A percentile compares a stretch with the other conserved stretches of the same genome.
Conservation (phyloP, 2,329 filamentous ascomycete genomes). For the Beauveria scarabaeidicola region DNA sequence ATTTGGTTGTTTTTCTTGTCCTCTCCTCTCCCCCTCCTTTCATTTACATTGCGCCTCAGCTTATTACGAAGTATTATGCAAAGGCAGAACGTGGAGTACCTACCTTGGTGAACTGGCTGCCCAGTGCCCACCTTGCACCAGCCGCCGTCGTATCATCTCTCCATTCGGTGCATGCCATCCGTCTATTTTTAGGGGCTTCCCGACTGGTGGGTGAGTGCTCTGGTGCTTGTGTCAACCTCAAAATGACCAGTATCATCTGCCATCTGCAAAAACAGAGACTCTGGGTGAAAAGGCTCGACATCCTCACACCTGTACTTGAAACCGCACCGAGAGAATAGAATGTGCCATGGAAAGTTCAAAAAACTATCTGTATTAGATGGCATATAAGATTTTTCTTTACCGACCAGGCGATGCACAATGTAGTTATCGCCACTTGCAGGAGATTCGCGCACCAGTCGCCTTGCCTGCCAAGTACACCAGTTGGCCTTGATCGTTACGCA, state of each 20-base stretch:
- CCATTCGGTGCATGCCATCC: neutral
- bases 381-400: neutral
- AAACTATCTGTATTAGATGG: neutral
- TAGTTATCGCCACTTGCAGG: neutral
- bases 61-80: no score
- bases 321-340: neutral
- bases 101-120: neutral
- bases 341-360: neutral
- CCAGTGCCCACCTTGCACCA: neutral
- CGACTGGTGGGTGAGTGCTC: neutral
- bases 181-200: constrained; percentile 4
- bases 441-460: neutral
- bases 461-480: neutral
- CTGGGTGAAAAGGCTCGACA: neutral
- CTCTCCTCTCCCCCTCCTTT: no score
- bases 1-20: no score
- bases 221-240: neutral
- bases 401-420: neutral
- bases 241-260: neutral
- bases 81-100: no score
- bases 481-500: neutral
- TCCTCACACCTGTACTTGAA: neutral
- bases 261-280: neutral
- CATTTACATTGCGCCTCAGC: no score
- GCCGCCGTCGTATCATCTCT: neutral